These are phyloP conservation scores for Allium cepa DNA, from an alignment of 106 monocot genomes.

Conservation along the genomic window DNA sequence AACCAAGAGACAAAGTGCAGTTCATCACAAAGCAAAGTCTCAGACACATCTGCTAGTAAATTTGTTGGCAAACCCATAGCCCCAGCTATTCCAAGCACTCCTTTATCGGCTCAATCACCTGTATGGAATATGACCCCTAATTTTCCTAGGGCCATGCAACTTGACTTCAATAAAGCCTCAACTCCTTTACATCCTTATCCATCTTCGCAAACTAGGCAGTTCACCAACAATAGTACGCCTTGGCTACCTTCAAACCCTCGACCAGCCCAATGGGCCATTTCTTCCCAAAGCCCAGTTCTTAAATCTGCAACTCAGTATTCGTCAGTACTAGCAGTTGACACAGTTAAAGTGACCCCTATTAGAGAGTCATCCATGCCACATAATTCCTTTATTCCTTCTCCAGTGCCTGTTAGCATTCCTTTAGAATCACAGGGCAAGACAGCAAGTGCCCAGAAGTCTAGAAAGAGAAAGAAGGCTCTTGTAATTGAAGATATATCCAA, in stretches of 20 bases:
- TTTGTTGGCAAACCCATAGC: slow-evolving; percentile 27
- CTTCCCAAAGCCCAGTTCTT: slow-evolving; percentile 29
- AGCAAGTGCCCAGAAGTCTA: slow-evolving; percentile 36
- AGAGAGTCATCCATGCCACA: slow-evolving; percentile 28
- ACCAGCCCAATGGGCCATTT: slow-evolving; percentile 30
- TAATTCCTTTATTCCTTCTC: slow-evolving; percentile 25
- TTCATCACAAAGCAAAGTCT: slow-evolving; percentile 30
- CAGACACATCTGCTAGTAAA: slow-evolving; percentile 11
- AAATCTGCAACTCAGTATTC: slow-evolving; percentile 23
- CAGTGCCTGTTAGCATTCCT: slow-evolving; percentile 2
- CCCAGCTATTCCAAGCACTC: slow-evolving; percentile 13
- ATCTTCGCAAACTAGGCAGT: slow-evolving; percentile 35
- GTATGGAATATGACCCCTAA: slow-evolving; percentile 34
- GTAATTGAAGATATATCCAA: slow-evolving; percentile 2
- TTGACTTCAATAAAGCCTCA: slow-evolving; percentile 46
- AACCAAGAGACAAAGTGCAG: slow-evolving; percentile 16
- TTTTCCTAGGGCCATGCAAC: slow-evolving; percentile 33
- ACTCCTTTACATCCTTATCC: slow-evolving; percentile 50
- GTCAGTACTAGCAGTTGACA: slow-evolving; percentile 26
- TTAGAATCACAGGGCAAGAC: slow-evolving; percentile 25
- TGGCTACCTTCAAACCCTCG: slow-evolving; percentile 38
- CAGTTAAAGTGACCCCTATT: slow-evolving; percentile 27
- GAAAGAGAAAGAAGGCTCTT: slow-evolving; percentile 58
- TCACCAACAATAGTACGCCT: slow-evolving; percentile 25
- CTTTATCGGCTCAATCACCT: slow-evolving; percentile 41